These are phyloP conservation scores for Rickenella mellea DNA, from an alignment of 768 basidiomycete genomes.

Conservation along the genomic window DNA sequence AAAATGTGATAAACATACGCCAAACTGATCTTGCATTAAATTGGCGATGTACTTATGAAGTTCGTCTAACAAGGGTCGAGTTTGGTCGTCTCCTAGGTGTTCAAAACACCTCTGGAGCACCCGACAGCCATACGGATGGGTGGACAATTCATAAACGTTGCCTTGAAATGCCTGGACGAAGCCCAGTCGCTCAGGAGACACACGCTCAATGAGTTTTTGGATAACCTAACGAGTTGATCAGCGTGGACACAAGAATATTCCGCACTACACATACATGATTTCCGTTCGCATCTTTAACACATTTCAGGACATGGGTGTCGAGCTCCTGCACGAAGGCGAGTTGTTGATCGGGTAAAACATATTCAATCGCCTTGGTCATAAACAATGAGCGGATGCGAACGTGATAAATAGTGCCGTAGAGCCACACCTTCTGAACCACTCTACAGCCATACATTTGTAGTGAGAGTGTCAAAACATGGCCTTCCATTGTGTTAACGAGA, in stretches of 20 bases:
- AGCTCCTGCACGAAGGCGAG: constrained; percentile 66
- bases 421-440: constrained; percentile 79
- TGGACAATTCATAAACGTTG: constrained; percentile 71
- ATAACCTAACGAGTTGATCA: constrained; percentile 45
- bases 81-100: constrained; percentile 61
- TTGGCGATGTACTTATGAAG: constrained; percentile 59
- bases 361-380: constrained; percentile 66
- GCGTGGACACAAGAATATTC: not conserved
- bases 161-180: constrained; percentile 73
- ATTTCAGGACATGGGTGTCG: constrained; percentile 69
- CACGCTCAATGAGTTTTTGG: constrained; percentile 80
- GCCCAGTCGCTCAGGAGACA: constrained; percentile 63
- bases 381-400: constrained; percentile 8
- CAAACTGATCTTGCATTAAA: constrained; percentile 88
- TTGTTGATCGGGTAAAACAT: constrained; percentile 72
- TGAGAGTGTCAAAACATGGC: constrained; percentile 66
- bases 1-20: constrained; percentile 38
- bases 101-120: constrained; percentile 92
- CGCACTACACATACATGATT: constrained; percentile 66
- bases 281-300: constrained; percentile 85
- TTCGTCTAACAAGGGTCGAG: constrained; percentile 71
- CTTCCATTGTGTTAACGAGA: constrained; percentile 67
- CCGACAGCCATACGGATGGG: constrained; percentile 89
- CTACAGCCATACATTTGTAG: constrained; percentile 95
- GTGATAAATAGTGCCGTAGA: not conserved